Evolutionary conservation across 805 yeast genomes (phyloP).

Genomic region (Pichia eremophila): DNA sequence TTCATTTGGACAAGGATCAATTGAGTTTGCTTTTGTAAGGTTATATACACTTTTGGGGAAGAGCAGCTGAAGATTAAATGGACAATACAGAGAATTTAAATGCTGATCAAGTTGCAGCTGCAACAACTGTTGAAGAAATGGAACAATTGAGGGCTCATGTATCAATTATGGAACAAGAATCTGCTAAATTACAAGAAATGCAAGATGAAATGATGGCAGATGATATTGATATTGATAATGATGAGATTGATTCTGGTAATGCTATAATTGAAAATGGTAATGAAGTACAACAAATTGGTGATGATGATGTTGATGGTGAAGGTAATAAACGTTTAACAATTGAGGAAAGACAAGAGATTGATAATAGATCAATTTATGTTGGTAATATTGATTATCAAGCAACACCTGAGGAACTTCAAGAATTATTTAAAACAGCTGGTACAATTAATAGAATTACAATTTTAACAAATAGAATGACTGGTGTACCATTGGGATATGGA

Average conservation of each 20-base stretch:
- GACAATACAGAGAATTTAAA: not conserved
- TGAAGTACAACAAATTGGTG: not conserved
- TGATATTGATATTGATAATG: not conserved
- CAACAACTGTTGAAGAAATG: constrained; percentile 14
- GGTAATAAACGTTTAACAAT: constrained; percentile 6
- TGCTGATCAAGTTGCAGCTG: not conserved
- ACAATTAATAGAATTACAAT: constrained; percentile 74
- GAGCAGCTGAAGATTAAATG: not conserved
- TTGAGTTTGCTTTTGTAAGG: too few species aligned
- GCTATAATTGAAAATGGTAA: not conserved
- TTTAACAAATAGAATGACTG: constrained; percentile 60
- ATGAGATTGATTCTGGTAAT: not conserved
- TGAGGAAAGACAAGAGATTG: constrained; percentile 50
- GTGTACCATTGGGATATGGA: constrained; percentile 82
- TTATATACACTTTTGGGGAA: too few species aligned
- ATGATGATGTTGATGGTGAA: not conserved
- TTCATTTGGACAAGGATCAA: too few species aligned
- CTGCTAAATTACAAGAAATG: constrained; percentile 49
- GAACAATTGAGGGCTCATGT: constrained; percentile 34
- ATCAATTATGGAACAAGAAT: constrained; percentile 53
- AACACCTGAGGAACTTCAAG: constrained; percentile 71
- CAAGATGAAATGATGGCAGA: constrained; percentile 29
- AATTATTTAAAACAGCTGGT: constrained; percentile 62
- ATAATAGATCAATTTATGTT: constrained; percentile 67
- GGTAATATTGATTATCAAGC: constrained; percentile 79